Base-by-base conservation (phyloP, 2,329 filamentous ascomycete species). In the Atkinsonella texensis region DNA sequence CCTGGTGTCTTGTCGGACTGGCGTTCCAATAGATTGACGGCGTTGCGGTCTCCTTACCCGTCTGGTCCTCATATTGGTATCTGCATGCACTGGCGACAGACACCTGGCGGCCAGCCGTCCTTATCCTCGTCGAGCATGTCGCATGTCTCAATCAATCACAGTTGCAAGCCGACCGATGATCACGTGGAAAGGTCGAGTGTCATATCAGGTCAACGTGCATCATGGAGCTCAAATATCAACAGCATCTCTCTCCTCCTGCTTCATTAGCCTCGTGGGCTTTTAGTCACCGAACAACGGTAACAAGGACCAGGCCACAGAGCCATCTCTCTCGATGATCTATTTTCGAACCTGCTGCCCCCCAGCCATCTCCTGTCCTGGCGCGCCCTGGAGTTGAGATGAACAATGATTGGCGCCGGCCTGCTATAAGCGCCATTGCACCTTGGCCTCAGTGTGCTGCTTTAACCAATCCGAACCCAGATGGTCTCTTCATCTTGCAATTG, bases 401-500 rank as follows among this genome's bases (percentile, higher is more conserved):
- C 11, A 35, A 9, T 53, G 48, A 53, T 55, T 55, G 53, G 53
- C 12, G 20, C 18, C 23, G 33, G 17, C 31, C 23, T 32, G 33
- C 38, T 46, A 40, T 46, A 53, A 47, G 51, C 53, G 53, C 53
- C 50, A 41, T 52, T 46, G 40, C 51, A 46, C 47, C 7, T 40
- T 12, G 31, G 10, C 41, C 8, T 46, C 4, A 5, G 10, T 15
- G 31, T 9, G n/a, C 32, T n/a, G 11, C 28, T 43, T 43, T n/a
- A 35, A 35, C 53, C 53, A 50, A 54, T 52, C 45, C 17, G 31
- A 9, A 15, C 15, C 39, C 11, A 42, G 40, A 42, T 20, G n/a
- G 28, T n/a, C 2, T 20, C 18, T 10, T 42, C 40, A 10, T 8
- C 40, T 12, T 12, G 15, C 35, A 13, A 38, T n/a, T n/a, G 17